Evolutionary conservation across 2,329 filamentous ascomycete genomes (phyloP), one percentile per base, ranked within the genome.

Genomic region (Xylariomycetidae sp.): DNA sequence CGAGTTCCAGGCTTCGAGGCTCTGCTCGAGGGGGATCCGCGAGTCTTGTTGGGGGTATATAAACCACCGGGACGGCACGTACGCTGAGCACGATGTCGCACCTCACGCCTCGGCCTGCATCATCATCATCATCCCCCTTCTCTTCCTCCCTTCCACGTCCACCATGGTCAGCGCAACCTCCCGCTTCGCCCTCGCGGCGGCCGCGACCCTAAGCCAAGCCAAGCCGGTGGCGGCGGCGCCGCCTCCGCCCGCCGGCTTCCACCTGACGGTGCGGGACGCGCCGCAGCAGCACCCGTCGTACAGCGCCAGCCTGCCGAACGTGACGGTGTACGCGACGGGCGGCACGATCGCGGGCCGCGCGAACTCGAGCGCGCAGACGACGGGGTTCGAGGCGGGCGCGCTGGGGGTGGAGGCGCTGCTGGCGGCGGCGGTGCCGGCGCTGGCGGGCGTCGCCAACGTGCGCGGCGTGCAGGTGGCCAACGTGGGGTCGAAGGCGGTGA

Each of bases 271-370:
- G 5, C 25, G 37, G 13, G 42, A 38, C 6, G 34, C 37, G 10
- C n/a, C n/a, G n/a, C n/a, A n/a, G n/a, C 31, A 24, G 13, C 26
- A 16, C 13, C 25, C 31, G 22, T n/a, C n/a, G n/a, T 51, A 34
- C 40, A 68, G 70, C 37, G 55, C 58, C n/a, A 63, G 57, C 20
- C 60, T 74, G 0, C 71, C 70, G 8, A 75, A 74, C 45, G 58
- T 77, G 32, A 76, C 70, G 38, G 72, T 76, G 40, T 74, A 72
- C 42, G 67, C 66, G 5, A 74, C 68, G 5, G 74, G 74, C 12
- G 75, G 74, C 22, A 79, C 74, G 8, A 79, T 79, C 29, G 74
- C 74, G 10, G 71, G 70, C 2, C 63, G 65, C 38, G 68, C 65
- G 1, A 53, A 50, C n/a, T 65, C 60, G 23, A 64, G 63, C 16